These are phyloP conservation scores for Fusarium nurragi DNA, from an alignment of 2,329 filamentous ascomycete genomes.

Conservation along the genomic window DNA sequence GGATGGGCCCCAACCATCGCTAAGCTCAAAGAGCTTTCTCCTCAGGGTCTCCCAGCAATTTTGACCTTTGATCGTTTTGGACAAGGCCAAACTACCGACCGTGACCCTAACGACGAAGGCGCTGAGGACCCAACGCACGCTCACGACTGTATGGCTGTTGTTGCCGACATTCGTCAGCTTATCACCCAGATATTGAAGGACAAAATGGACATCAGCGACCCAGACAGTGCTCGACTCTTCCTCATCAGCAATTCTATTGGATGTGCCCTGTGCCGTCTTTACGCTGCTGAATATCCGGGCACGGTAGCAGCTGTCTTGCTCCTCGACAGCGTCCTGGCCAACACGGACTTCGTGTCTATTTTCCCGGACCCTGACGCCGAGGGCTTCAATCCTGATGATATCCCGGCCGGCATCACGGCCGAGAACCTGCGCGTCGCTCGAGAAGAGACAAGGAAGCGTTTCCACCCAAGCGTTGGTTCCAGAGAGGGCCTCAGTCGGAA, in stretches of 20 bases:
- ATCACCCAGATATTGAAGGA: slow-evolving; percentile 9
- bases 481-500: slow-evolving; percentile 34
- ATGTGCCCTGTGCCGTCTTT: slow-evolving; percentile 58
- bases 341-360: slow-evolving; percentile 63
- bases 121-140: slow-evolving; percentile 52
- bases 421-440: slow-evolving; percentile 21
- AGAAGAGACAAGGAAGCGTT: slow-evolving; percentile 16
- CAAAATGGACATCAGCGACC: neutral
- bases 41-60: slow-evolving; percentile 48
- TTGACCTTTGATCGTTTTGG: slow-evolving; percentile 68
- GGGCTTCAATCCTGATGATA: slow-evolving; percentile 52
- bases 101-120: slow-evolving; percentile 56
- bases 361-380: slow-evolving; percentile 64
- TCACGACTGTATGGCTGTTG: slow-evolving; percentile 57
- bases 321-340: slow-evolving; percentile 67
- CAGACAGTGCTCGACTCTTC: slow-evolving; percentile 3
- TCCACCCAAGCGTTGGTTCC: slow-evolving; percentile 36
- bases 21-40: neutral
- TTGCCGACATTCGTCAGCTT: slow-evolving; percentile 35
- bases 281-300: slow-evolving; percentile 57
- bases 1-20: slow-evolving; percentile 27
- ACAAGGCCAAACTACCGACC: slow-evolving; percentile 57
- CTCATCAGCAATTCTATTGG: slow-evolving; percentile 40
- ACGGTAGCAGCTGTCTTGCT: slow-evolving; percentile 59
- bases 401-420: slow-evolving; percentile 20